Evolutionary conservation across 352 stramenopile genomes (phyloP).

Genomic region (Globisporangium orthogonon): DNA sequence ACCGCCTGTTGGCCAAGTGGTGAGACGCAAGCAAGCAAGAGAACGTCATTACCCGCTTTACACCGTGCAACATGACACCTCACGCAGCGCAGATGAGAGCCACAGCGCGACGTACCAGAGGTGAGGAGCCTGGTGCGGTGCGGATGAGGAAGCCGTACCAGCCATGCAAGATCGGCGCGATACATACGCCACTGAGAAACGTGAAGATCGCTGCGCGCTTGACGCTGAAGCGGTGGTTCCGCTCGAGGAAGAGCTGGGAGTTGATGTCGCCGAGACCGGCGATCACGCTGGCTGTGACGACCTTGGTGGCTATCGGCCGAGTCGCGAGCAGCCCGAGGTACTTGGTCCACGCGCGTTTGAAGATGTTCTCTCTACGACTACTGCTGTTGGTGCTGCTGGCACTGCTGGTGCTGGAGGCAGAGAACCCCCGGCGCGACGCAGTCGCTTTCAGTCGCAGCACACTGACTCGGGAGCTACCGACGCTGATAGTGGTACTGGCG

Average conservation of each 20-base stretch:
- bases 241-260: constrained; percentile 62
- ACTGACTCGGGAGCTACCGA: neutral
- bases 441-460: neutral
- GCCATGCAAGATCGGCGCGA: constrained; percentile 70
- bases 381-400: neutral
- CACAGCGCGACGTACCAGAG: constrained; percentile 9
- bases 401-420: neutral
- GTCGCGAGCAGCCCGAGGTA: constrained; percentile 54
- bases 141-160: constrained; percentile 68
- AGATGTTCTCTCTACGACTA: constrained; percentile 1
- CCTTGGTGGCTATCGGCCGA: constrained; percentile 58
- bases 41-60: neutral
- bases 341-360: constrained; percentile 35
- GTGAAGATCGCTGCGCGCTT: constrained; percentile 65
- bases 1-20: constrained; percentile 21
- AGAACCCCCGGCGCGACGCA: neutral
- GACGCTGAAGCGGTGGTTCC: constrained; percentile 21
- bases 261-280: constrained; percentile 56
- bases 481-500: too few species aligned
- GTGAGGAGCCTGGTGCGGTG: constrained; percentile 27
- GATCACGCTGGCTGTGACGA: constrained; percentile 53
- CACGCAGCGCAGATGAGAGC: neutral
- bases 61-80: too few species aligned
- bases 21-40: neutral
- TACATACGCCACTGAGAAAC: constrained; percentile 47